Evolutionary conservation across 1,139 yeast species (phyloP).

Genomic region (Geotrichum restrictum): DNA sequence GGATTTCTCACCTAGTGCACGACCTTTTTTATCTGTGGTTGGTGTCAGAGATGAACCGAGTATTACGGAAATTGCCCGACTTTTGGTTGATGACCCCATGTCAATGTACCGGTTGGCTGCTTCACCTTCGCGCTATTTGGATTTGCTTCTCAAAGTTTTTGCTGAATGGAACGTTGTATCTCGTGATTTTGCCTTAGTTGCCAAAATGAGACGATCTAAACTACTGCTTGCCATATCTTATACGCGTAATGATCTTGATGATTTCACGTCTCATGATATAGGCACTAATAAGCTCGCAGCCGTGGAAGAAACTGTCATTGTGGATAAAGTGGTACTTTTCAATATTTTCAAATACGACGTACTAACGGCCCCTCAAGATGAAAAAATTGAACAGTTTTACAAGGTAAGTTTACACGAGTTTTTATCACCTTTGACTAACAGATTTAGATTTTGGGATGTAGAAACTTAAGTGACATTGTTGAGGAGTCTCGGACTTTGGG

Average conservation of each 20-base stretch:
- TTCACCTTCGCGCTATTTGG: slow-evolving; percentile 29
- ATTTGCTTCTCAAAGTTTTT: slow-evolving; percentile 31
- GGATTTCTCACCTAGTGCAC: slow-evolving; percentile 29
- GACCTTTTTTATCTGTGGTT: slow-evolving; percentile 35
- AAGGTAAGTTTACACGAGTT: slow-evolving; percentile 1
- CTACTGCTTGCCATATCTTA: slow-evolving; percentile 36
- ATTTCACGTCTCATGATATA: slow-evolving; percentile 12
- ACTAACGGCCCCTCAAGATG: slow-evolving; percentile 40
- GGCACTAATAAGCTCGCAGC: slow-evolving; percentile 27
- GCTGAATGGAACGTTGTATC: slow-evolving; percentile 31
- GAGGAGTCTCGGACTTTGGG: slow-evolving; percentile 29
- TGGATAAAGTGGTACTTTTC: slow-evolving; percentile 41
- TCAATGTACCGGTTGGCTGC: slow-evolving; percentile 34
- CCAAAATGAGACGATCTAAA: slow-evolving; percentile 31
- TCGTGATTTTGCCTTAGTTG: slow-evolving; percentile 29
- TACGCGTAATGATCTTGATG: slow-evolving; percentile 9
- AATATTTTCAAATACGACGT: slow-evolving; percentile 37
- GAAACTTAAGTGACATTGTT: slow-evolving; percentile 30
- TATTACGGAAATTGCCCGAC: slow-evolving; percentile 34
- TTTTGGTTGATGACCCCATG: slow-evolving; percentile 34
- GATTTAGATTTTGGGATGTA: slow-evolving; percentile 31
- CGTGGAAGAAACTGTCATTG: slow-evolving; percentile 37
- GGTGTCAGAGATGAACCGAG: slow-evolving; percentile 41
- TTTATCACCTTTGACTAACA: slow-evolving; percentile 1
- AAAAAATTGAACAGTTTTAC: slow-evolving; percentile 36